phyloP scores from a whole-genome alignment of 1,284 basidiomycete species.

The Fereydounia khargensis region DNA sequence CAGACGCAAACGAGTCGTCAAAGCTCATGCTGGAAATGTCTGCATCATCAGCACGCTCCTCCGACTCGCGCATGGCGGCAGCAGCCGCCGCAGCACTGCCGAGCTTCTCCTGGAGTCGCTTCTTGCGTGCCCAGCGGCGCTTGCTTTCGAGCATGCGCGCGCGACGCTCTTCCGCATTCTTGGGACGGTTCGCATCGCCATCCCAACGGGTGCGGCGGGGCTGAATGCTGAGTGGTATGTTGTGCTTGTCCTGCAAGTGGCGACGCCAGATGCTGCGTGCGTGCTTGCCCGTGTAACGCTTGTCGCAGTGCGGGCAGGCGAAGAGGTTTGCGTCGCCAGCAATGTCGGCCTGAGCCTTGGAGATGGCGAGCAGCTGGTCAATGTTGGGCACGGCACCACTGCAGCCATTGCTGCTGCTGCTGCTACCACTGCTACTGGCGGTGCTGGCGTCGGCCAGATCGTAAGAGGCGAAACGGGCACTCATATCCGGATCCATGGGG shows the following conservation, averaged over 20 bases:
- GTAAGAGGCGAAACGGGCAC: constrained; percentile 26
- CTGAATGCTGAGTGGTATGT: constrained; percentile 61
- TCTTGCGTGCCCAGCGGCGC: constrained; percentile 62
- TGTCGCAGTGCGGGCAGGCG: constrained; percentile 60
- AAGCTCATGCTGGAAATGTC: constrained; percentile 28
- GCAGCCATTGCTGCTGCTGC: constrained; percentile 14
- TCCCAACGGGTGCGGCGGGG: constrained; percentile 64
- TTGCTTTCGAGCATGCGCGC: constrained; percentile 62
- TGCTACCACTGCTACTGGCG: constrained; percentile 15
- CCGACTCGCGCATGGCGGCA: no score
- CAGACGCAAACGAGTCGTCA: constrained; percentile 3
- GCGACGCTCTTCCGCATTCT: constrained; percentile 61
- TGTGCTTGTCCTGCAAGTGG: constrained; percentile 64
- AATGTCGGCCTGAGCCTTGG: constrained; percentile 37
- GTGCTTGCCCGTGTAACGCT: constrained; percentile 62
- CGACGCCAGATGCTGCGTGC: constrained; percentile 63
- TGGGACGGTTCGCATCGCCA: constrained; percentile 61
- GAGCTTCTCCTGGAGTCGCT: constrained; percentile 55
- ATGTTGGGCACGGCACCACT: constrained; percentile 23
- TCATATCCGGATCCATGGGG: no score
- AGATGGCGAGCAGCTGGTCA: constrained; percentile 46
- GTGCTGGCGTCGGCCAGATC: constrained; percentile 14
- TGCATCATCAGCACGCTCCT: no score
- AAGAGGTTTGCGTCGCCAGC: constrained; percentile 47
- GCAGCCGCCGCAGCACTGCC: no score